These are phyloP conservation scores for Pueraria montana DNA, from an alignment of 306 rosid genomes.

Conservation along the genomic window DNA sequence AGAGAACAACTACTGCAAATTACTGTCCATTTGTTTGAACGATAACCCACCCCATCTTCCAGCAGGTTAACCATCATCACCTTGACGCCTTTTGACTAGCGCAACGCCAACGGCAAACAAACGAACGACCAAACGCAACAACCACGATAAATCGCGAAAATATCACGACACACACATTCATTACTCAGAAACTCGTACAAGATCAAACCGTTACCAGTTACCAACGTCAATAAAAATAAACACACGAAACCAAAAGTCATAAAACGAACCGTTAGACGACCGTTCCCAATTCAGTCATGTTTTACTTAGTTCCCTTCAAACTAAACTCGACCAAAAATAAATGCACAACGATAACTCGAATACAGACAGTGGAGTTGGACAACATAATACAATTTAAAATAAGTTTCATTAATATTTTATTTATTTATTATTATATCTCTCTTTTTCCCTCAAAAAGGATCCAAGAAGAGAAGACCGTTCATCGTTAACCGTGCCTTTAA, in stretches of 20 bases:
- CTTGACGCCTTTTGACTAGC: slow-evolving; percentile 6
- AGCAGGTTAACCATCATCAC: background rate
- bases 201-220: slow-evolving; percentile 36
- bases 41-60: slow-evolving; percentile 22
- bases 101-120: slow-evolving; percentile 43
- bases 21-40: background rate
- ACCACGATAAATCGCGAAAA: slow-evolving; percentile 24
- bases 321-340: background rate
- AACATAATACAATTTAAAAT: background rate
- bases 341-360: background rate
- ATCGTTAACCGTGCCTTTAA: slow-evolving; percentile 66
- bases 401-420: background rate
- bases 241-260: background rate
- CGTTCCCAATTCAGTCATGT: background rate
- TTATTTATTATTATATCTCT: background rate
- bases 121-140: slow-evolving; percentile 15
- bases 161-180: background rate
- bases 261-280: slow-evolving; percentile 38
- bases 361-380: background rate
- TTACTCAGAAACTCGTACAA: slow-evolving; percentile 3
- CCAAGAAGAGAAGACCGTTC: slow-evolving; percentile 80
- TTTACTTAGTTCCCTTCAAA: background rate
- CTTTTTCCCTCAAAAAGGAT: slow-evolving; percentile 37
- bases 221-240: background rate
- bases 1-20: background rate